Base-by-base conservation (phyloP, 2,329 filamentous ascomycete genomes). In the Paecilomyces sp. region DNA sequence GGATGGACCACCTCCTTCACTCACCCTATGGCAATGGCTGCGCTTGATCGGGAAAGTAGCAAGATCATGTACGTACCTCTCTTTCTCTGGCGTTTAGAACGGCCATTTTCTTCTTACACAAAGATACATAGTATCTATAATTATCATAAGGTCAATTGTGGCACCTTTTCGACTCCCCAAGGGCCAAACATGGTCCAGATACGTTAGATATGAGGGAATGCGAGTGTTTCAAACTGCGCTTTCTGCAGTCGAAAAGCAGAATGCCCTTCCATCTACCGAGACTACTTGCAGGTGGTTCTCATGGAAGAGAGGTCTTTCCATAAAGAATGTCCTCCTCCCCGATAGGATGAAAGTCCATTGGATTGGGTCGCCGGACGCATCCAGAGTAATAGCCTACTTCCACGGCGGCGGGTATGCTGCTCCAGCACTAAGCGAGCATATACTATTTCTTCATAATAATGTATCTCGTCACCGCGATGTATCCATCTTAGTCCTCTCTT, bases 191-290 rank as follows among this genome's bases (percentile, higher is more conserved):
- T 60, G 57, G 11, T 57, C 50, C 15, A 18, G 47, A 9, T 60
- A 54, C 8, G 54, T 60, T 24, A 52, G 47, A n/a, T 60, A 57
- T 33, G 41, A 60, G 31, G 58, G 58, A 33, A 57, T 60, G 58
- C 53, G 53, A 11, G 58, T 57, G 30, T 60, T 60, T 36, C 58
- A 60, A 30, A 41, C 50, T 3, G 50, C 54, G 18, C 55, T 60
- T 3, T 54, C 58, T 12, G 12, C 58, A 18, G 12, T 53, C 3
- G 58, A 60, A 33, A 57, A 31, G 41, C 58, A 60, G 25, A 22
- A 55, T n/a, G 31, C 25, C 28, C 50, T 57, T 8, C 50, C 30
- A 30, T 57, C 58, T 11, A 57, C 58, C 2, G 47, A 55, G 5
- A n/a, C 31, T 25, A 56, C 25, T 9, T 60, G 58, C n/a, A 28